Evolutionary conservation across 768 basidiomycete species (phyloP), one percentile per base, ranked within the genome.

Genomic region (Leccinum arenicola): DNA sequence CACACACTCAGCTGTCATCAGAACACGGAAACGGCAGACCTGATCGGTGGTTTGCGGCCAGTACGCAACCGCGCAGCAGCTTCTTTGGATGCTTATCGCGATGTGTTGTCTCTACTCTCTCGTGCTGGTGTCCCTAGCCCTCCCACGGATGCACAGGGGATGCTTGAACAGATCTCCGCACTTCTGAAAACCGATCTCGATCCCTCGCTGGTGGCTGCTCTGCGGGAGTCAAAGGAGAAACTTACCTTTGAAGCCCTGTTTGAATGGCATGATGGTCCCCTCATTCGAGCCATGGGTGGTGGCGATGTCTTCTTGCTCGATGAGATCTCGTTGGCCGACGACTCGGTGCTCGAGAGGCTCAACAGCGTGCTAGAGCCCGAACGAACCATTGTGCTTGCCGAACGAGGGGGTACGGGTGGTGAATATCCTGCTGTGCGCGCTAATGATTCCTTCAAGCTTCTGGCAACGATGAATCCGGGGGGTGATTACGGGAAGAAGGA

Each of bases 401-500:
- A 99, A 73, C 89, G 87, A 50, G 94, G 95, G 1, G 93, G 93
- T 11, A 82, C 81, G 47, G 84, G 87, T 60, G 77, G 84, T 11
- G 87, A 86, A 33, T 80, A 88, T 61, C 83, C 88, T 31, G 79
- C 80, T 7, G 78, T 98, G 45, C 77, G 74, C 19, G 95, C 94
- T 8, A 70, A 76, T 7, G 75, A 80, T 4, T 75, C 75, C 1
- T 99, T 99, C 80, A 89, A 95, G 70, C 84, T 99, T 38, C 79
- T 98, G 0, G 94, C 97, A 3, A 98, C 97, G 3, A 99, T 99
- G 97, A 99, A 99, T 71, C 97, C 97, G 0, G 97, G 97, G 19
- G 97, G 97, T 14, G 97, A 99, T 68, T 98, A 95, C 66, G 97
- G 97, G 23, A 99, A 99, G 79, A 99, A 98, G 71, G 97, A 99